A percentile compares a stretch with the other conserved stretches of the same genome.
Conservation (phyloP, 2,329 filamentous ascomycete genomes). For the Scedosporium apiospermum region DNA sequence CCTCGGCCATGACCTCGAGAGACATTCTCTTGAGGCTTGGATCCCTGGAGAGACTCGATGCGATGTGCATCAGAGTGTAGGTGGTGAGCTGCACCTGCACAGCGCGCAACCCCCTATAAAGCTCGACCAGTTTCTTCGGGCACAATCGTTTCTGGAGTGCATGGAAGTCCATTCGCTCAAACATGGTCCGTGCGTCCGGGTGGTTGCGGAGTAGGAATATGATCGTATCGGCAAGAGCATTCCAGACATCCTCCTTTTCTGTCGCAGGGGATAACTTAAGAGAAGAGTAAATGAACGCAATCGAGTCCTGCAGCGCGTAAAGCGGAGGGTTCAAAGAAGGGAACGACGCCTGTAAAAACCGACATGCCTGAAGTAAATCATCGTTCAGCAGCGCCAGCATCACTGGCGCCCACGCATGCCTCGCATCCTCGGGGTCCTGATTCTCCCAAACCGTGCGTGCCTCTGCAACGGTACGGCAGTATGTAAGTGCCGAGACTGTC, state of each 20-base stretch:
- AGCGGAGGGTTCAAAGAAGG: background rate
- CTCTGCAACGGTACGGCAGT: background rate
- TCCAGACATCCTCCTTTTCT: background rate
- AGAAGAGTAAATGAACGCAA: background rate
- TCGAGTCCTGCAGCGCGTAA: background rate
- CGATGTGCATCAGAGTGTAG: constrained; percentile 39
- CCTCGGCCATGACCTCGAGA: constrained; percentile 1
- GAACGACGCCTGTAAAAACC: constrained; percentile 10
- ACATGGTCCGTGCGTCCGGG: constrained; percentile 16
- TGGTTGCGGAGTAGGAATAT: constrained; percentile 5
- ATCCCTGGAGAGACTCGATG: constrained; percentile 31
- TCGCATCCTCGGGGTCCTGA: background rate
- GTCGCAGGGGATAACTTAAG: background rate
- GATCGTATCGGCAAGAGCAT: constrained; percentile 17
- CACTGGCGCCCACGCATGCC: background rate
- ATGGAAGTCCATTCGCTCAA: constrained; percentile 22
- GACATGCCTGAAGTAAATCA: constrained; percentile 2
- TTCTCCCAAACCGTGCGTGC: background rate
- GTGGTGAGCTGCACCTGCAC: constrained; percentile 22
- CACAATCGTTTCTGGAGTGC: constrained; percentile 13
- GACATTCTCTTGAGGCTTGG: constrained; percentile 6
- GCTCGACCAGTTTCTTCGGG: constrained; percentile 18
- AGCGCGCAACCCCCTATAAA: constrained; percentile 25
- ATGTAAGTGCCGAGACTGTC: background rate
- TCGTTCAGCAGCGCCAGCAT: constrained; percentile 2